These are phyloP conservation scores for Lipomyces yamadae DNA, from an alignment of 805 yeast species.

Conservation along the genomic window DNA sequence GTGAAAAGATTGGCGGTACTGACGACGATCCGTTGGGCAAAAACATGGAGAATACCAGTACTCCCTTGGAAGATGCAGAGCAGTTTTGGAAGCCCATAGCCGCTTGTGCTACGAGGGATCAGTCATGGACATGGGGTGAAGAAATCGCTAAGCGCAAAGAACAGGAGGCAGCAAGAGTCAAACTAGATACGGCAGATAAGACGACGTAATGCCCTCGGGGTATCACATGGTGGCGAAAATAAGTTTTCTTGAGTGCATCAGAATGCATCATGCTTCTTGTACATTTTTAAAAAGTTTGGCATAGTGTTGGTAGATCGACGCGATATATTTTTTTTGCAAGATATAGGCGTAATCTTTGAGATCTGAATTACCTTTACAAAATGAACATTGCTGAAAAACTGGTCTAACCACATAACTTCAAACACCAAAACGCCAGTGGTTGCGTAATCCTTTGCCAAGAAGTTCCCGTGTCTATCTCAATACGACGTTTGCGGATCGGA, in stretches of 20 bases:
- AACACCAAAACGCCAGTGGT: neutral
- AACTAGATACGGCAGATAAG: neutral
- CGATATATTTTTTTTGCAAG: neutral
- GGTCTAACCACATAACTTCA: no score
- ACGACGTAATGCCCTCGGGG: neutral
- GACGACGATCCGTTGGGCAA: conserved; percentile 60
- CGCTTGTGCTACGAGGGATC: neutral
- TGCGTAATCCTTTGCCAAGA: neutral
- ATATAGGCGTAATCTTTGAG: neutral
- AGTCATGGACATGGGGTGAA: conserved; percentile 15
- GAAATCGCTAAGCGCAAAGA: conserved; percentile 11
- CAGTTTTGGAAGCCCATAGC: conserved; percentile 48
- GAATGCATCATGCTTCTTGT: neutral
- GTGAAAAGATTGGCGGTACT: conserved; percentile 34
- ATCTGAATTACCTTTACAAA: neutral
- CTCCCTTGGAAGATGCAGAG: conserved; percentile 53
- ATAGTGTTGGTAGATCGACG: neutral
- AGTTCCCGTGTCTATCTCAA: conserved; percentile 53
- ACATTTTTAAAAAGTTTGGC: neutral
- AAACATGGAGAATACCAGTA: conserved; percentile 46
- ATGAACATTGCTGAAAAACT: no score
- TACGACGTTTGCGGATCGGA: conserved; percentile 87
- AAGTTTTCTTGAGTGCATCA: neutral
- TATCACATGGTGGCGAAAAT: neutral
- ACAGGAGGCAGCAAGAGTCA: neutral